Conservation (phyloP, 2,329 filamentous ascomycete species). For the Diplocarpon mali region DNA sequence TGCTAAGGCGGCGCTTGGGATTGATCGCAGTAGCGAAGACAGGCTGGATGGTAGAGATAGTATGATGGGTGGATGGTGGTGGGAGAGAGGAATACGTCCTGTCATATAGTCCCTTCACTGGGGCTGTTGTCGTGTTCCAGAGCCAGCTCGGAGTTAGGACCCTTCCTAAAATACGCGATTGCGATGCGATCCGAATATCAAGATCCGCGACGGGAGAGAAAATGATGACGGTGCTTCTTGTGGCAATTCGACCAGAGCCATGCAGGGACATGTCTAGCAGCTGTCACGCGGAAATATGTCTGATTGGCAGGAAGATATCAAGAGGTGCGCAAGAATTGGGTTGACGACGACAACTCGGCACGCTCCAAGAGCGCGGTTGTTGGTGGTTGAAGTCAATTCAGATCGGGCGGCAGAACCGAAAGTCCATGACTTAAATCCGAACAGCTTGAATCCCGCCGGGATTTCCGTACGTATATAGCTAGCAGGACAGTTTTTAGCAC, state of each 20-base stretch:
- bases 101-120: slow-evolving; percentile 10
- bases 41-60: slow-evolving; percentile 27
- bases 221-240: slow-evolving; percentile 4
- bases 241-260: not conserved
- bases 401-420: too few relatives aligned
- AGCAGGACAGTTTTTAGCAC: too few relatives aligned
- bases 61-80: slow-evolving; percentile 19
- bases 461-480: too few relatives aligned
- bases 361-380: too few relatives aligned
- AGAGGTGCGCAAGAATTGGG: too few relatives aligned
- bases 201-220: not conserved
- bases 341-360: too few relatives aligned
- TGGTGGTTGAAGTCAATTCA: too few relatives aligned
- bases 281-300: too few relatives aligned
- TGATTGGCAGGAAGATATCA: too few relatives aligned
- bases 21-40: slow-evolving; percentile 27
- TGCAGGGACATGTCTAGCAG: not conserved
- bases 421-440: too few relatives aligned
- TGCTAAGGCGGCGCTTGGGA: slow-evolving; percentile 21
- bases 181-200: slow-evolving; percentile 1
- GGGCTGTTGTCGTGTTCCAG: slow-evolving; percentile 5
- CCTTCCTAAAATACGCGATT: slow-evolving; percentile 2
- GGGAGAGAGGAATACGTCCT: slow-evolving; percentile 18
- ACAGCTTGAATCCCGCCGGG: too few relatives aligned
- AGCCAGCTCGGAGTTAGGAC: slow-evolving; percentile 16